Conservation (phyloP, 495 filamentous ascomycete genomes). For the Penicillium waksmanii region DNA sequence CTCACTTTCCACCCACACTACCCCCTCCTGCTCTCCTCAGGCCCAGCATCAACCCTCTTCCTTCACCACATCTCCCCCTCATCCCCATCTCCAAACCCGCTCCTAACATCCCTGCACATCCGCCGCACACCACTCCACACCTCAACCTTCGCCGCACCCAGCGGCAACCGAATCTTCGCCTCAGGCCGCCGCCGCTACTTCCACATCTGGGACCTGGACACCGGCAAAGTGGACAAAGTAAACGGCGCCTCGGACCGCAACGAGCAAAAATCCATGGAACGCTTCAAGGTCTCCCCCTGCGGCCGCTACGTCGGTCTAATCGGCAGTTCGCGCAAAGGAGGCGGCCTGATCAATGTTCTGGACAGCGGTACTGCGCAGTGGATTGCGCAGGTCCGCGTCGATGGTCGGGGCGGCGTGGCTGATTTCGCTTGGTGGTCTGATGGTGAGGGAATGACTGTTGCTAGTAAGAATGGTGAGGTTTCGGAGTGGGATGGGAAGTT, state of each 20-base stretch:
- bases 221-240: slow-evolving; percentile 81
- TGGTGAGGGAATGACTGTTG: slow-evolving; percentile 75
- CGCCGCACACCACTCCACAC: slow-evolving; percentile 77
- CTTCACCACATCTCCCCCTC: slow-evolving; percentile 84
- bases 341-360: slow-evolving; percentile 85
- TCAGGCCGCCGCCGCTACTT: slow-evolving; percentile 88
- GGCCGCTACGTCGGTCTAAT: slow-evolving; percentile 82
- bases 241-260: slow-evolving; percentile 70
- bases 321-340: slow-evolving; percentile 77
- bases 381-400: slow-evolving; percentile 80
- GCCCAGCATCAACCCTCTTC: slow-evolving; percentile 79
- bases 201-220: slow-evolving; percentile 87
- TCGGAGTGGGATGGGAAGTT: slow-evolving; percentile 80
- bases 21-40: slow-evolving; percentile 87
- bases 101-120: slow-evolving; percentile 87
- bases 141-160: slow-evolving; percentile 67
- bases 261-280: slow-evolving; percentile 89
- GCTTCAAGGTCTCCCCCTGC: slow-evolving; percentile 81
- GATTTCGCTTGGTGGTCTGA: slow-evolving; percentile 91
- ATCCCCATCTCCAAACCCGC: slow-evolving; percentile 77
- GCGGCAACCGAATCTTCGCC: slow-evolving; percentile 68
- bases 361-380: slow-evolving; percentile 83
- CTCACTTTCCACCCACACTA: slow-evolving; percentile 87
- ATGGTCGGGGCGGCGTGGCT: slow-evolving; percentile 79
- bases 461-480: slow-evolving; percentile 86